Evolutionary conservation across 805 yeast genomes (phyloP).

Genomic region (Sugiyamaella marilandica): DNA sequence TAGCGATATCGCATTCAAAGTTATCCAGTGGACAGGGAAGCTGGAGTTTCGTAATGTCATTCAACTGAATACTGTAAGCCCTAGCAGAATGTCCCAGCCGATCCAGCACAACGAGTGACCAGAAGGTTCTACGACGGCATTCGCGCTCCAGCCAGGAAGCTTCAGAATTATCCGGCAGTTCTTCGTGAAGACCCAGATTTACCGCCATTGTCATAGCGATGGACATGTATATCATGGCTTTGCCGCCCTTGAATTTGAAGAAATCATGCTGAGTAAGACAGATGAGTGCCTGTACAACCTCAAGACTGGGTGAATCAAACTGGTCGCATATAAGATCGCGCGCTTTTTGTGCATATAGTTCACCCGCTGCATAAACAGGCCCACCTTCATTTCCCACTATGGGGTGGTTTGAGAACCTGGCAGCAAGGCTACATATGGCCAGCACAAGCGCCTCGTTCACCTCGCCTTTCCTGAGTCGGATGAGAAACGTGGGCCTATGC

Average conservation of each 20-base stretch:
- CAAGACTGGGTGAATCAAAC: constrained; percentile 29
- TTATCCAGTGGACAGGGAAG: constrained; percentile 30
- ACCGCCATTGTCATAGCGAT: constrained; percentile 35
- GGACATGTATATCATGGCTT: constrained; percentile 34
- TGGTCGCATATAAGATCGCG: constrained; percentile 17
- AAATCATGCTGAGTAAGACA: constrained; percentile 34
- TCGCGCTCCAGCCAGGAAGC: constrained; percentile 32
- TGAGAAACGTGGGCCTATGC: constrained; percentile 31
- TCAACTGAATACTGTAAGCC: constrained; percentile 28
- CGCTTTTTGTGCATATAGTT: constrained; percentile 18
- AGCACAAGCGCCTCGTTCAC: constrained; percentile 29
- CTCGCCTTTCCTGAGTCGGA: constrained; percentile 25
- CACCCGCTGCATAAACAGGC: constrained; percentile 18
- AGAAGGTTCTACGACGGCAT: constrained; percentile 32
- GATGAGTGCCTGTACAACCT: constrained; percentile 33
- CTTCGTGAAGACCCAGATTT: constrained; percentile 29
- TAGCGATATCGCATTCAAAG: constrained; percentile 20
- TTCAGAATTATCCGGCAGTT: constrained; percentile 16
- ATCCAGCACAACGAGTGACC: constrained; percentile 34
- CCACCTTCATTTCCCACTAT: constrained; percentile 18
- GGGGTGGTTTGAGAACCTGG: constrained; percentile 34
- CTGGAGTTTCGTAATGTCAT: constrained; percentile 25
- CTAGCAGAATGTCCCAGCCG: constrained; percentile 33
- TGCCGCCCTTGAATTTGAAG: constrained; percentile 31
- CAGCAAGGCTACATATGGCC: constrained; percentile 34